Evolutionary conservation across 2,329 filamentous ascomycete species (phyloP), one percentile per base, ranked within the genome.

Genomic region (Pseudogymnoascus sp.): DNA sequence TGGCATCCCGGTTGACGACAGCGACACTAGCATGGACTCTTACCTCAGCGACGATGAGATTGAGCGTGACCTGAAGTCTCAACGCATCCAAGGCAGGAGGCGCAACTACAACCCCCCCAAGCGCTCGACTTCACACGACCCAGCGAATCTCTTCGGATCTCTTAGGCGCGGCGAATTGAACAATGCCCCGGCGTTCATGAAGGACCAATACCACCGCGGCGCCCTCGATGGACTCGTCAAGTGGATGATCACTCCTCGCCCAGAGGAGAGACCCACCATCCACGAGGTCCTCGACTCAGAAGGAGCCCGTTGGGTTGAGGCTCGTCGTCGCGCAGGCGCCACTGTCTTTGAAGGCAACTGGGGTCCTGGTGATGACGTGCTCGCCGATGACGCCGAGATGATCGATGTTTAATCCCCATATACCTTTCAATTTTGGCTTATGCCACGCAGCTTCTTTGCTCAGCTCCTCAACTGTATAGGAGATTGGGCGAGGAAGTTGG

Each of bases 301-400:
- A 58, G 90, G 91, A 24, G 81, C 96, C 60, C 82, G 81, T 64
- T 99, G 94, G 89, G 88, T 95, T 33, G 83, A 86, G 61, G 77
- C 79, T 59, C 86, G 92, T 64, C 86, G 92, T 61, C 86, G 88
- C 61, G 90, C 92, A 9, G 90, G 92, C 47, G 94, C 94, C n/a
- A 97, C 92, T 0, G 86, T 99, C 60, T 99, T 89, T 68, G 94
- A 99, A 76, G 94, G 94, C 65, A 94, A 90, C 72, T 99, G 92
- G 89, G 94, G 94, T 3, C 93, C 93, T 33, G 86, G 78, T n/a
- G 79, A 82, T 60, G 74, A 79, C 58, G 71, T 77, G 33, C 68
- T 74, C 26, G 68, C 66, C 21, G 71, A 72, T 60, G 72, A 74
- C 67, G 68, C 70, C 31, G 72, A 74, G 60, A 74, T 74, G 72